Evolutionary conservation across 805 yeast genomes (phyloP).

Genomic region (Zygosaccharomyces lentus): DNA sequence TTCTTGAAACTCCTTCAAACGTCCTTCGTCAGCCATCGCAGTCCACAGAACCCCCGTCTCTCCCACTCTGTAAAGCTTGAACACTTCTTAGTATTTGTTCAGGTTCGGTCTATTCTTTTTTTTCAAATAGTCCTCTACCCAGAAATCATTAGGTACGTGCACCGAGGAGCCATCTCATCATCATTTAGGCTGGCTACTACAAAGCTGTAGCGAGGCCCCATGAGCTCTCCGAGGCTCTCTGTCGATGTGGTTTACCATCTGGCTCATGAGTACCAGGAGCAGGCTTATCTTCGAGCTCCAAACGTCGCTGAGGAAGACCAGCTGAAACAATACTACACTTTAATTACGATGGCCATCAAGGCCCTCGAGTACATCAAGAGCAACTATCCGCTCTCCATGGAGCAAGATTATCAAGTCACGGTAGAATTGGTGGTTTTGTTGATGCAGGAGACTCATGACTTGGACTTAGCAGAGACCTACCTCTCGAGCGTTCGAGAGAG

Average conservation of each 20-base stretch:
- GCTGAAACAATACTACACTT: conserved; percentile 32
- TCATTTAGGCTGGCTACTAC: not conserved
- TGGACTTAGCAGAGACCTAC: conserved; percentile 30
- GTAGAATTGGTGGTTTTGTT: conserved; percentile 27
- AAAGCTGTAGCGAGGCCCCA: not conserved
- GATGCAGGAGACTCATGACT: conserved; percentile 30
- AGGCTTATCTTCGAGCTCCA: conserved; percentile 20
- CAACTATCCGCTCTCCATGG: conserved; percentile 20
- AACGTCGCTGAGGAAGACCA: conserved; percentile 20
- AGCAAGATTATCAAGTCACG: conserved; percentile 27
- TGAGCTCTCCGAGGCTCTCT: conserved; percentile 9
- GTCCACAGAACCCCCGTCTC: conserved; percentile 3
- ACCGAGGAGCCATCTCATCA: not conserved
- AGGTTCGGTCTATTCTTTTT: not conserved
- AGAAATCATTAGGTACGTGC: not conserved
- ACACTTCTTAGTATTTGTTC: not conserved
- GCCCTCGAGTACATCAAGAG: conserved; percentile 20
- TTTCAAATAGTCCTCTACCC: not conserved
- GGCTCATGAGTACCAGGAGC: conserved; percentile 25
- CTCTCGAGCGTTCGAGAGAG: conserved; percentile 25
- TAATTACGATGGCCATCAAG: conserved; percentile 30
- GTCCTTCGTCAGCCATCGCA: conserved; percentile 33
- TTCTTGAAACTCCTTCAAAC: conserved; percentile 34
- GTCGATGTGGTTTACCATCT: conserved; percentile 17
- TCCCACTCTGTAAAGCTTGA: not conserved